These are phyloP conservation scores for Hanseniaspora meyeri DNA, from an alignment of 805 yeast species.

Conservation along the genomic window DNA sequence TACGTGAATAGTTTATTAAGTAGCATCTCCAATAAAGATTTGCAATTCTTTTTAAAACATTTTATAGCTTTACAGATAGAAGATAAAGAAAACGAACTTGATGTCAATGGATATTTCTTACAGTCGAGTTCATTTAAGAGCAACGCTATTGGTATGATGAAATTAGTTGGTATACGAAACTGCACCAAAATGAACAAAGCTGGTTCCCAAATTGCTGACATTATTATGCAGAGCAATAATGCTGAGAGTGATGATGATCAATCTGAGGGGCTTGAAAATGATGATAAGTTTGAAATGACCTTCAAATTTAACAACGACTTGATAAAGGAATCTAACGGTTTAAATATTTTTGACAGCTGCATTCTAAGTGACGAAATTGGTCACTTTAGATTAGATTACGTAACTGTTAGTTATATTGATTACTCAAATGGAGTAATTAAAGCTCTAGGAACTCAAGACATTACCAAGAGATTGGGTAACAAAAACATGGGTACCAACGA, in stretches of 20 bases:
- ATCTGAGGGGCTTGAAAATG: conserved; percentile 23
- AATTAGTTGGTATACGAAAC: conserved; percentile 30
- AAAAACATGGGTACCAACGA: not conserved
- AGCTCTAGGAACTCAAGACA: conserved; percentile 25
- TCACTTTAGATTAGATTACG: conserved; percentile 60
- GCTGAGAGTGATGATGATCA: conserved; percentile 36
- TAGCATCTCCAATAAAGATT: conserved; percentile 24
- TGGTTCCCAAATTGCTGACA: conserved; percentile 35
- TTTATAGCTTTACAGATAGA: conserved; percentile 41
- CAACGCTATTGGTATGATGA: conserved; percentile 10
- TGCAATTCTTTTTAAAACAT: conserved; percentile 59
- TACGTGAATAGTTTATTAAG: conserved; percentile 35
- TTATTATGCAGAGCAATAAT: conserved; percentile 47
- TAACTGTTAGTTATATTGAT: conserved; percentile 38
- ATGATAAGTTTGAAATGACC: conserved; percentile 17
- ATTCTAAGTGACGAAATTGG: conserved; percentile 71
- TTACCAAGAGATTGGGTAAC: conserved; percentile 15
- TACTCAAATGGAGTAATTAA: conserved; percentile 42
- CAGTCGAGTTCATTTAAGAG: not conserved
- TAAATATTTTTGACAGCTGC: conserved; percentile 49
- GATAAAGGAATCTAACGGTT: conserved; percentile 30
- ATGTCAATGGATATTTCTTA: conserved; percentile 7
- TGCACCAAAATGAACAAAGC: conserved; percentile 38
- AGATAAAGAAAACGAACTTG: conserved; percentile 43
- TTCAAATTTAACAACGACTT: not conserved